Evolutionary conservation across 345 rosid genomes (phyloP).

Genomic region (Melaleuca quinquenervia): DNA sequence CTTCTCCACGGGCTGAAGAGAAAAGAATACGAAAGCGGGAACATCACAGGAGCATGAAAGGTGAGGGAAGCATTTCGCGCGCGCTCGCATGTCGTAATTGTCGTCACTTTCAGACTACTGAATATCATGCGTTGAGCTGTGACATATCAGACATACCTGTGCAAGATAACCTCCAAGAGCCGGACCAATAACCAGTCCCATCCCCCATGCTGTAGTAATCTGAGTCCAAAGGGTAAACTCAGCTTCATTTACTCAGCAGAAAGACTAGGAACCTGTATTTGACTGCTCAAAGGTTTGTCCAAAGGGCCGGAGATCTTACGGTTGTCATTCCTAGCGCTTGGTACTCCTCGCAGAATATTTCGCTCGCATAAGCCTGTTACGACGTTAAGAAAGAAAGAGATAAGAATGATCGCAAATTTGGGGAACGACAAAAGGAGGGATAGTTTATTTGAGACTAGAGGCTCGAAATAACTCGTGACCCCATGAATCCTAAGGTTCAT

Average conservation of each 20-base stretch:
- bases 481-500: not conserved
- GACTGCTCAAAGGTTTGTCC: not conserved
- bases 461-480: not conserved
- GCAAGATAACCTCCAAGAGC: conserved; percentile 91
- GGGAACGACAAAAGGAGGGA: not conserved
- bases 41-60: not conserved
- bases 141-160: conserved; percentile 37
- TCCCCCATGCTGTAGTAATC: conserved; percentile 96
- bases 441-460: not conserved
- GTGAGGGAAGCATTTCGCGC: not conserved
- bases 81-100: rapidly evolving
- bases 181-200: conserved; percentile 93
- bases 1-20: conserved; percentile 69
- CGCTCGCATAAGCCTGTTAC: conserved; percentile 75
- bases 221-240: conserved; percentile 8
- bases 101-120: not conserved
- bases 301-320: conserved; percentile 27
- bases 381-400: not conserved
- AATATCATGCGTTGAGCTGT: not conserved
- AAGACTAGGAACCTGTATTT: not conserved
- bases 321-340: conserved; percentile 76
- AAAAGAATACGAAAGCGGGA: not conserved
- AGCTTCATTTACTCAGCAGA: not conserved
- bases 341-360: conserved; percentile 59
- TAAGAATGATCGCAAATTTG: not conserved